phyloP scores from a whole-genome alignment of 1,284 basidiomycete species.

The Hemileia vastatrix region DNA sequence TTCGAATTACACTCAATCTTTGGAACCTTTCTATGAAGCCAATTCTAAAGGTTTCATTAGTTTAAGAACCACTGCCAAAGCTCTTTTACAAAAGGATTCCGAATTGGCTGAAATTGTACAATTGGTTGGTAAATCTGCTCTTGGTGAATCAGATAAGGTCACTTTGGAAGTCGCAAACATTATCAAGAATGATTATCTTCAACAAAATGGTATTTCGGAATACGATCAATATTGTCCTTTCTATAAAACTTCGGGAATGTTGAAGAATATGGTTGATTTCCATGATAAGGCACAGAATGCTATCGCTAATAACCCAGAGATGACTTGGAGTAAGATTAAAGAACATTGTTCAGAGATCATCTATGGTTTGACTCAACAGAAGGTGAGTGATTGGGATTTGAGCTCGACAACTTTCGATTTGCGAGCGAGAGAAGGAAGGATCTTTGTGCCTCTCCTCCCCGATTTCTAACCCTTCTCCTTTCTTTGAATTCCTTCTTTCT shows the following conservation, averaged over 20 bases:
- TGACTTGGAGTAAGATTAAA: conserved; percentile 43
- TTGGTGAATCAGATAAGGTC: conserved; percentile 44
- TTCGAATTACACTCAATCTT: conserved; percentile 40
- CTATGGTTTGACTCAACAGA: too few species aligned
- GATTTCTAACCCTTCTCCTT: too few species aligned
- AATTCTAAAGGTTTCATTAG: conserved; percentile 38
- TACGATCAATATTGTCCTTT: conserved; percentile 44
- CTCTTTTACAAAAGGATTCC: conserved; percentile 40
- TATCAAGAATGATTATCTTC: conserved; percentile 44
- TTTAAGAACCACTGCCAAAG: conserved; percentile 38
- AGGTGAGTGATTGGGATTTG: too few species aligned
- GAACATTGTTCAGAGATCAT: too few species aligned
- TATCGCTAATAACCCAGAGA: conserved; percentile 37
- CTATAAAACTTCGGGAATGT: conserved; percentile 42
- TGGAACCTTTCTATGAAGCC: conserved; percentile 42
- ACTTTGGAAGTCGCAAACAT: conserved; percentile 42
- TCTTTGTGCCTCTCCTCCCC: too few species aligned
- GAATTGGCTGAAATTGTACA: conserved; percentile 44
- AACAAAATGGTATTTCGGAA: conserved; percentile 44
- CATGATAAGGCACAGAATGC: conserved; percentile 38
- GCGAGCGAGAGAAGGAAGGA: too few species aligned
- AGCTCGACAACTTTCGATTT: too few species aligned
- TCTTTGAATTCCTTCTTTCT: too few species aligned
- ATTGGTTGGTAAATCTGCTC: conserved; percentile 42
- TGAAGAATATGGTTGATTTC: conserved; percentile 42